Conservation (phyloP, 2,329 filamentous ascomycete genomes). For the Dryadomyces quercus-mongolicae region DNA sequence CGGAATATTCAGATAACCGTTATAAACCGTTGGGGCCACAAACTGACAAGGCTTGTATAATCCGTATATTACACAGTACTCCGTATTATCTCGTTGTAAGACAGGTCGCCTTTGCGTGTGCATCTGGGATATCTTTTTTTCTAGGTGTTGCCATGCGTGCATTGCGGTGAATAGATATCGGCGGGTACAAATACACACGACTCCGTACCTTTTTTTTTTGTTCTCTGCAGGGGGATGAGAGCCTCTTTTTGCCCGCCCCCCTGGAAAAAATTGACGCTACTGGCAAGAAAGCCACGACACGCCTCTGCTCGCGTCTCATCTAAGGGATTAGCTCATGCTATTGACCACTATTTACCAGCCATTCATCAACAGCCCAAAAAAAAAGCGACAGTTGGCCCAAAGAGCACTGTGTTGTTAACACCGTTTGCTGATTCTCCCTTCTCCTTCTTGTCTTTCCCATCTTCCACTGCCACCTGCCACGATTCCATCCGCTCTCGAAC, state of each 20-base stretch:
- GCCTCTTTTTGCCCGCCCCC: not conserved
- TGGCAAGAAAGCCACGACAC: constrained; percentile 7
- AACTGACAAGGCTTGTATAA: not conserved
- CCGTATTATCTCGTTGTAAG: not conserved
- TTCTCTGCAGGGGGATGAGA: not conserved
- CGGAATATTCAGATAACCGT: too few species aligned
- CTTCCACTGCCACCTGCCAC: not conserved
- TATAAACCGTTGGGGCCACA: too few species aligned
- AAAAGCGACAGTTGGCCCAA: not conserved
- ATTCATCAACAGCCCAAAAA: constrained; percentile 1
- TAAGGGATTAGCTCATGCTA: not conserved
- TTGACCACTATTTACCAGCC: not conserved
- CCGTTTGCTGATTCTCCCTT: not conserved
- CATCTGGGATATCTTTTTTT: not conserved
- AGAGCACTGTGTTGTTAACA: not conserved
- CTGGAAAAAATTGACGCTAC: not conserved
- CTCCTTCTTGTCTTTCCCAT: not conserved
- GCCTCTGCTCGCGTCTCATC: constrained; percentile 8
- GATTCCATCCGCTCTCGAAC: not conserved
- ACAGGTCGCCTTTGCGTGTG: not conserved
- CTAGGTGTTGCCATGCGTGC: not conserved
- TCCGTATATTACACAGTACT: too few species aligned
- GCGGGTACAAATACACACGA: too few species aligned
- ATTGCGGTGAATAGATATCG: too few species aligned
- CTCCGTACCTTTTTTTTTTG: not conserved